phyloP scores from a whole-genome alignment of 1,284 basidiomycete species.

The Ceratobasidium sp. region DNA sequence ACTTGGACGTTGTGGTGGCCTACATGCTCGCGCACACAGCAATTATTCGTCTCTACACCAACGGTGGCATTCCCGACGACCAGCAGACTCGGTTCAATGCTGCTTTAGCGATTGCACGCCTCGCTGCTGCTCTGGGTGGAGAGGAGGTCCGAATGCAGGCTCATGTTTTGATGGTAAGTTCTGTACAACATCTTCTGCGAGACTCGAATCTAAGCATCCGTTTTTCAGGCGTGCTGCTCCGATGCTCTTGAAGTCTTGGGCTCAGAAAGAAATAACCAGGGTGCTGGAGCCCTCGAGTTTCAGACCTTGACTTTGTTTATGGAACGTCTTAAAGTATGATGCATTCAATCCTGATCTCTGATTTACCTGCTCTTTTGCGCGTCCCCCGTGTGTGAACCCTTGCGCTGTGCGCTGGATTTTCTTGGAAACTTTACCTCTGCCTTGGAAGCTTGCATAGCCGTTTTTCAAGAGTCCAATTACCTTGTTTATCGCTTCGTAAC shows the following conservation, averaged over 20 bases:
- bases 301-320: constrained; percentile 5
- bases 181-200: not conserved
- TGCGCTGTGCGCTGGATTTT: no score
- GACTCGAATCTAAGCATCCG: no score
- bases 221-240: constrained; percentile 11
- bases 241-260: constrained; percentile 23
- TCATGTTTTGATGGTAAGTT: not conserved
- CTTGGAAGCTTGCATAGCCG: no score
- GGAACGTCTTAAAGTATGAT: not conserved
- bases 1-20: not conserved
- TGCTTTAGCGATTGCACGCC: constrained; percentile 2
- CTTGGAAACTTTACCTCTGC: no score
- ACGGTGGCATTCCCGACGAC: not conserved
- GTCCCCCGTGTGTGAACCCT: no score
- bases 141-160: not conserved
- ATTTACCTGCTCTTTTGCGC: no score
- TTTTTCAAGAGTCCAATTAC: no score
- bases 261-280: not conserved
- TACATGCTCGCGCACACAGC: constrained; percentile 29
- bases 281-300: not conserved
- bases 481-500: no score
- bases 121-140: not conserved
- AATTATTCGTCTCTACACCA: not conserved
- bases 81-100: not conserved
- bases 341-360: no score